Evolutionary conservation across 768 basidiomycete species (phyloP).

Genomic region (Collybia nuda): DNA sequence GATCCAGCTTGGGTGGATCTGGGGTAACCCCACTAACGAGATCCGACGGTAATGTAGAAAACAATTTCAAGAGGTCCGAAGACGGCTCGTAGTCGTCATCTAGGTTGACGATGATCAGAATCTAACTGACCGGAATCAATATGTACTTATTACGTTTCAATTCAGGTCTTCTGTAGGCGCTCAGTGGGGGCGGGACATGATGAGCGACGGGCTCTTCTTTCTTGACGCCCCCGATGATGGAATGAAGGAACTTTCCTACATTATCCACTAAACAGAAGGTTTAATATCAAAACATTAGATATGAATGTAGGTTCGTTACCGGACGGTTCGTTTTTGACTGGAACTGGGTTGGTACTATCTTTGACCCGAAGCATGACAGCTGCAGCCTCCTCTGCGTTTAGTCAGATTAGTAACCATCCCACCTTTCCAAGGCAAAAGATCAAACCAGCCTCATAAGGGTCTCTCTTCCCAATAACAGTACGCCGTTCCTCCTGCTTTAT

Average conservation of each 20-base stretch:
- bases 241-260: constrained; percentile 3
- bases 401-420: background rate
- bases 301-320: too few relatives aligned
- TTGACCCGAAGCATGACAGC: background rate
- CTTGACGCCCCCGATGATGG: constrained; percentile 5
- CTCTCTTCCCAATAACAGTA: constrained; percentile 7
- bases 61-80: constrained; percentile 10
- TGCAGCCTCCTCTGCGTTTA: constrained; percentile 10
- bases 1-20: background rate
- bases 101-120: background rate
- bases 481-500: too few relatives aligned
- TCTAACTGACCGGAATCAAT: background rate
- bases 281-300: background rate
- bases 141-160: background rate
- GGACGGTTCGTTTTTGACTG: too few relatives aligned
- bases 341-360: background rate
- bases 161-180: background rate
- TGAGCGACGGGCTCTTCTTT: constrained; percentile 4
- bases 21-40: background rate
- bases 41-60: constrained; percentile 4
- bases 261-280: background rate
- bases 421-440: background rate
- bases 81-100: constrained; percentile 10
- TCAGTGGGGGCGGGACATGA: background rate
- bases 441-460: constrained; percentile 20